Conservation (phyloP, 140 eudicot genomes). For the Ambrosia hybrid region DNA sequence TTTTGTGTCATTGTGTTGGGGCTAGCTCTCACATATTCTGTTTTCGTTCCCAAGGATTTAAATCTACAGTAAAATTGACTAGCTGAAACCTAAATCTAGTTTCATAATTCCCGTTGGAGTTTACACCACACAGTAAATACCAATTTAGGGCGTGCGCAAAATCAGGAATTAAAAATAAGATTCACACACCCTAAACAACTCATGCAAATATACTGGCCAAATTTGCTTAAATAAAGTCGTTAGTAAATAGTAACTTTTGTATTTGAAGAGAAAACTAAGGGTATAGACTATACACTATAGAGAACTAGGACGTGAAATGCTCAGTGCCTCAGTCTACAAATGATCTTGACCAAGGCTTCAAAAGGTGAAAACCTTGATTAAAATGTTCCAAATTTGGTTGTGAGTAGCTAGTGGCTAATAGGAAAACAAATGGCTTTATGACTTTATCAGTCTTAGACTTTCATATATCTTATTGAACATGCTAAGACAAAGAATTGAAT, state of each 20-base stretch:
- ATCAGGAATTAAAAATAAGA: background rate
- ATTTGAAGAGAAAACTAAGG: background rate
- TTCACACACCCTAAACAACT: background rate
- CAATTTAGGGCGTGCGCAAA: background rate
- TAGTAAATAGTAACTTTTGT: background rate
- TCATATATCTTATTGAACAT: background rate
- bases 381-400: constrained; percentile 2
- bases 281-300: too few relatives aligned
- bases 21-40: background rate
- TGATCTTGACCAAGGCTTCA: constrained; percentile 1
- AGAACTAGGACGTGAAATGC: background rate
- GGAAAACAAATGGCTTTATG: background rate
- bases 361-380: background rate
- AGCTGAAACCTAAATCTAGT: background rate
- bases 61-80: background rate
- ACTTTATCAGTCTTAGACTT: background rate
- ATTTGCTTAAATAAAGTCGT: background rate
- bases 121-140: background rate
- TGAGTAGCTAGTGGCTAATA: background rate
- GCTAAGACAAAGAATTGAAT: background rate
- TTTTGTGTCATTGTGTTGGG: background rate
- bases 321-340: background rate
- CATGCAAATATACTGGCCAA: background rate
- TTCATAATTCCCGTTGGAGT: background rate
- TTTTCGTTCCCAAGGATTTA: background rate